Evolutionary conservation across 1,284 basidiomycete species (phyloP).

Genomic region (Malassezia equina): DNA sequence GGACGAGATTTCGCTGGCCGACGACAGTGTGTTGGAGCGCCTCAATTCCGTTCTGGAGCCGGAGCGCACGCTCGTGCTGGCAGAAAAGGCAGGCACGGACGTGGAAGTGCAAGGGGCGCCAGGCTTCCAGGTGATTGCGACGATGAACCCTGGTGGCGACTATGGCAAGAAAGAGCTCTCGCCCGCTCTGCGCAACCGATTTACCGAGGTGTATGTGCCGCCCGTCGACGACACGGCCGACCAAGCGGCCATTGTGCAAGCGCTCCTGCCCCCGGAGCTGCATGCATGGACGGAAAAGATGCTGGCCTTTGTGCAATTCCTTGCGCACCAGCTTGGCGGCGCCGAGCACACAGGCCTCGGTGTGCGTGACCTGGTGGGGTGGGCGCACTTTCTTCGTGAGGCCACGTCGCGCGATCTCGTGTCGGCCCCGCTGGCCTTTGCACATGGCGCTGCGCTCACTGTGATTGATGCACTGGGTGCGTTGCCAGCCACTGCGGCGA

Average conservation of each 20-base stretch:
- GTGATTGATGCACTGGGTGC: conserved; percentile 50
- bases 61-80: conserved; percentile 75
- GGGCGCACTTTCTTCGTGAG: conserved; percentile 77
- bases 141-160: conserved; percentile 99
- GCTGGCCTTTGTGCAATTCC: conserved; percentile 74
- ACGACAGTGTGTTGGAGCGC: conserved; percentile 94
- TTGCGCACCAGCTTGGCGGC: conserved; percentile 61
- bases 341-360: conserved; percentile 51
- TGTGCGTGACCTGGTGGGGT: conserved; percentile 82
- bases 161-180: conserved; percentile 99
- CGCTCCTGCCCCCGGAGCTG: conserved; percentile 59
- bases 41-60: conserved; percentile 94
- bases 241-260: conserved; percentile 66
- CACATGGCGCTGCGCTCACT: conserved; percentile 49
- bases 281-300: conserved; percentile 58
- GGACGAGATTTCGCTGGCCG: conserved; percentile 94
- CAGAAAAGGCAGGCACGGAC: conserved; percentile 54
- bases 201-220: conserved; percentile 99
- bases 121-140: conserved; percentile 80
- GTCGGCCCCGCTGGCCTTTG: conserved; percentile 37
- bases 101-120: conserved; percentile 24
- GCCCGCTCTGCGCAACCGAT: conserved; percentile 89
- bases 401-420: conserved; percentile 48
- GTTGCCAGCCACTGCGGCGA: conserved; percentile 38
- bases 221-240: conserved; percentile 67